Evolutionary conservation across 2,329 filamentous ascomycete genomes (phyloP), one percentile per base, ranked within the genome.

Genomic region (Rachicladosporium sp.): DNA sequence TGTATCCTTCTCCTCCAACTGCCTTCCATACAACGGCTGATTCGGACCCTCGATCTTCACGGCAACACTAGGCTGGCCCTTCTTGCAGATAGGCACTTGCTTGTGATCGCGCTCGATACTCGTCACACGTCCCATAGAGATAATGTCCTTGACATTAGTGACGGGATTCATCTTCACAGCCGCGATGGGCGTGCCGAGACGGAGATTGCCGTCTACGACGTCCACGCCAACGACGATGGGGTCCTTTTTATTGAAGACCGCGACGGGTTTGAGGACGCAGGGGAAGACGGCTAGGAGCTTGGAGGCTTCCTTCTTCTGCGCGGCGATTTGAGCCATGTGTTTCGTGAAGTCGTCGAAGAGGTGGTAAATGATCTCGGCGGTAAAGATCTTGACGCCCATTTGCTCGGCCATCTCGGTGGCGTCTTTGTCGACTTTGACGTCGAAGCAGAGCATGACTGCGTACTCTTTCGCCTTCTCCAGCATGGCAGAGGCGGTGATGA

Each of bases 401-500:
- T 96, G 87, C 11, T 95, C 86, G 8, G 91, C 91, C 54, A 96
- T 93, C 7, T 76, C 73, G 49, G 82, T 78, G 1, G 91, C 91
- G 59, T 98, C 91, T 64, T 94, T 96, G 67, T 98, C 91, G 10
- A 98, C 85, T 69, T 95, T 96, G 66, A 98, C 91, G 61, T 98
- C 93, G 73, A 98, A 98, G 63, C 91, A 96, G 37, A 98, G 78
- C 91, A 98, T 98, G 59, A 96, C 85, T n/a, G 91, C 91, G 52
- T 80, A 93, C 59, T 98, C 88, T 50, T 86, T 86, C 10, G 80
- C 75, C 68, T 95, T 96, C 65, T 98, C 91, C 55, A 96, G 63
- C 91, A 98, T 98, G 51, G 85, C 82, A 56, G 86, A 88, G 2
- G 69, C 85, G 74, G 78, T 88, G 75, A 96, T 91, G 40, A 98